Evolutionary conservation across 495 filamentous ascomycete species (phyloP).

Genomic region (Penicillium flavigenum): DNA sequence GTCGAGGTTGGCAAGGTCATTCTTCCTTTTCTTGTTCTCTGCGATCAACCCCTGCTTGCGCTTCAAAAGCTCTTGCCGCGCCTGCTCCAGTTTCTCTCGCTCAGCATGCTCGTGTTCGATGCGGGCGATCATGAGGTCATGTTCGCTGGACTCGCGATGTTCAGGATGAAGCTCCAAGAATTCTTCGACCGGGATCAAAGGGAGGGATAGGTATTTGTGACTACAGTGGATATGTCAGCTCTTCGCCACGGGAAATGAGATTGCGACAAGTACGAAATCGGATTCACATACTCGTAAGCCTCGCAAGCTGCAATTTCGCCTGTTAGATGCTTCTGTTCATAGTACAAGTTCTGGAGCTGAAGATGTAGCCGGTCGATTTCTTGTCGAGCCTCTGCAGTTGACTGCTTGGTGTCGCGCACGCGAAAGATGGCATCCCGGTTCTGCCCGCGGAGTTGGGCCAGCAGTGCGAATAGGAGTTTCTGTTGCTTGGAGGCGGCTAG

Average conservation of each 20-base stretch:
- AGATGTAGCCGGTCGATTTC: slow-evolving; percentile 91
- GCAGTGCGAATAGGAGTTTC: slow-evolving; percentile 73
- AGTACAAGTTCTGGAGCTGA: slow-evolving; percentile 92
- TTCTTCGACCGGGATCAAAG: slow-evolving; percentile 77
- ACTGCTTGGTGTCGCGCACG: slow-evolving; percentile 81
- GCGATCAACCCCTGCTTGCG: slow-evolving; percentile 88
- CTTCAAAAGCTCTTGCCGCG: slow-evolving; percentile 80
- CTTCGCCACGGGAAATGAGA: not conserved
- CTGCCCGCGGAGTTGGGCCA: slow-evolving; percentile 76
- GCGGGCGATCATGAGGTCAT: slow-evolving; percentile 83
- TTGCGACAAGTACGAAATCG: not conserved
- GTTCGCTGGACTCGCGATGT: slow-evolving; percentile 64
- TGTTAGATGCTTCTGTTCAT: slow-evolving; percentile 86
- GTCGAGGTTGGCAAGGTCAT: slow-evolving; percentile 85
- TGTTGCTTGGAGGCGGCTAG: slow-evolving; percentile 71
- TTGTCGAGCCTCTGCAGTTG: slow-evolving; percentile 81
- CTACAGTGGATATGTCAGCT: slow-evolving; percentile 46
- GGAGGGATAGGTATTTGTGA: slow-evolving; percentile 82
- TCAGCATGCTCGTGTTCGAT: slow-evolving; percentile 88
- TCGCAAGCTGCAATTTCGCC: slow-evolving; percentile 91
- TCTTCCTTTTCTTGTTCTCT: slow-evolving; percentile 93
- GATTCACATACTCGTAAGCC: slow-evolving; percentile 77
- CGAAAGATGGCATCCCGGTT: slow-evolving; percentile 78
- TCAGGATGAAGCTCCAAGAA: slow-evolving; percentile 81
- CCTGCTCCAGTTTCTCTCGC: slow-evolving; percentile 82